Percentiles rank a stretch among this genome's conserved stretches.
phyloP scores from a whole-genome alignment of 441 rosid species.

The Gossypium lobatum region DNA sequence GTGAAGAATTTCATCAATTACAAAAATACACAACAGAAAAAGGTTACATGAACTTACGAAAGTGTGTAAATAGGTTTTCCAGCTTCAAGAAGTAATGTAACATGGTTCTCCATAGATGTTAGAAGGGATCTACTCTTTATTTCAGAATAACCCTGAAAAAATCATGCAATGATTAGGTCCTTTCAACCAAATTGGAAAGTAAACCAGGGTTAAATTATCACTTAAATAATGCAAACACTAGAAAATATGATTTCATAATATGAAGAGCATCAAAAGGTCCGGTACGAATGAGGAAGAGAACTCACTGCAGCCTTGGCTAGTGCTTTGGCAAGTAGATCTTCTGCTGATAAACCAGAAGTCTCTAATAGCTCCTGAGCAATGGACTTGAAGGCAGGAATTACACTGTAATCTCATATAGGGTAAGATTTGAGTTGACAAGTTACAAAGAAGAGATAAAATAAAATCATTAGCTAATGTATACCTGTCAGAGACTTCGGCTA shows the following conservation, averaged over 20 bases:
- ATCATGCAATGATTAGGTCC: background rate
- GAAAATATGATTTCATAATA: background rate
- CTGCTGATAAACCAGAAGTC: conserved; percentile 67
- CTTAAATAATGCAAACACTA: background rate
- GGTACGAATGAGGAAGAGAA: background rate
- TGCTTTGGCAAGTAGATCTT: conserved; percentile 83
- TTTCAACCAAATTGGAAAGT: background rate
- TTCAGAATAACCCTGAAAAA: conserved; percentile 76
- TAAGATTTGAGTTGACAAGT: background rate
- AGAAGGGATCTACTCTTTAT: conserved; percentile 82
- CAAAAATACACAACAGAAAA: background rate
- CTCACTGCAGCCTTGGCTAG: conserved; percentile 82
- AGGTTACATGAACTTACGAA: conserved; percentile 50
- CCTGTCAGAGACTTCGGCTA: conserved; percentile 80
- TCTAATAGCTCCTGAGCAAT: conserved; percentile 73
- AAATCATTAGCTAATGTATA: conserved; percentile 14
- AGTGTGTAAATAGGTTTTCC: conserved; percentile 61
- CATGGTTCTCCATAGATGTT: conserved; percentile 80
- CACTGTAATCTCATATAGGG: conserved; percentile 43
- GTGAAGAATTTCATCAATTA: background rate
- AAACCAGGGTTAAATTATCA: background rate
- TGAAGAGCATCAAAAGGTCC: background rate
- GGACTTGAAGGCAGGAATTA: conserved; percentile 72
- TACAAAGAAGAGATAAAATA: background rate
- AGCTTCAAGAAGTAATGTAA: conserved; percentile 60